Conservation (phyloP, 1,284 basidiomycete genomes). For the Jaminaea rosea region DNA sequence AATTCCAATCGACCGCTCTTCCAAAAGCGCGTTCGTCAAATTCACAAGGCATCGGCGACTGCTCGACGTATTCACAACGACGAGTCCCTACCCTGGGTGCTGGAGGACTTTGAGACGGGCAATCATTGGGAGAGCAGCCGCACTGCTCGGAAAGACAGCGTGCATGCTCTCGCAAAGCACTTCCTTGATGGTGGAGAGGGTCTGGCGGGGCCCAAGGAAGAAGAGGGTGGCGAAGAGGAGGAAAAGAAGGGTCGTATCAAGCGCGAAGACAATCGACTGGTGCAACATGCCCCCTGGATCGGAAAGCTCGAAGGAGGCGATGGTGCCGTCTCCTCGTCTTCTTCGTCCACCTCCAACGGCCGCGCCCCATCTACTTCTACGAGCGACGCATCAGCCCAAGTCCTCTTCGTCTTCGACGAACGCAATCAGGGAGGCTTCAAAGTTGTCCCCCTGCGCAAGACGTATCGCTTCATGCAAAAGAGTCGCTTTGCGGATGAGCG, state of each 20-base stretch:
- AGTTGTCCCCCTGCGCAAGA: conserved; percentile 38
- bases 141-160: conserved; percentile 26
- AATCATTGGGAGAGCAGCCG: conserved; percentile 41
- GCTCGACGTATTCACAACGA: conserved; percentile 40
- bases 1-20: conserved; percentile 16
- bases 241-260: neutral
- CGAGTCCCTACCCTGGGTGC: conserved; percentile 43
- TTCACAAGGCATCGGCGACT: conserved; percentile 40
- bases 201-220: conserved; percentile 12
- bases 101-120: conserved; percentile 43
- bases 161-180: conserved; percentile 18
- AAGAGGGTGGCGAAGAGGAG: conserved; percentile 6
- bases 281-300: conserved; percentile 42
- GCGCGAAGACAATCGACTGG: neutral
- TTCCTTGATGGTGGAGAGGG: conserved; percentile 8
- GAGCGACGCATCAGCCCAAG: conserved; percentile 35
- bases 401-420: conserved; percentile 45
- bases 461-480: conserved; percentile 45
- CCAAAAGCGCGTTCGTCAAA: conserved; percentile 41
- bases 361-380: too few relatives aligned
- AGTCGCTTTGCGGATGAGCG: conserved; percentile 21
- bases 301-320: conserved; percentile 44
- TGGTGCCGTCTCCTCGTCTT: too few relatives aligned
- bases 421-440: conserved; percentile 42
- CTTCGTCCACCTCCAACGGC: conserved; percentile 13